phyloP scores from a whole-genome alignment of 352 stramenopile genomes.

The Globisporangium middletonii region DNA sequence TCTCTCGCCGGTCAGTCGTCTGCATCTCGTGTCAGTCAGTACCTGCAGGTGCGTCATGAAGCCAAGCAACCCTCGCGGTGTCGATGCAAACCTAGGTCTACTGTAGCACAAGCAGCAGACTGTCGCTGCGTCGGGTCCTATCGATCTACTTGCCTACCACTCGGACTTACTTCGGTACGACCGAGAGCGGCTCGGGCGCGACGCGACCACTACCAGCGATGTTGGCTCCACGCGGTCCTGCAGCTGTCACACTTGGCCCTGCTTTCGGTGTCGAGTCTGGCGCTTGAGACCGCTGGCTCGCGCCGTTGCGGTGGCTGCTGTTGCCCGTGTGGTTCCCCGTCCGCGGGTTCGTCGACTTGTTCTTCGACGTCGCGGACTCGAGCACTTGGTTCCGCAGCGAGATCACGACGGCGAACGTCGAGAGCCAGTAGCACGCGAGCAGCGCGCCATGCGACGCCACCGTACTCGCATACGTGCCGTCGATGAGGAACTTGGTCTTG shows the following conservation, averaged over 20 bases:
- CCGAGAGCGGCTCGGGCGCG: background rate
- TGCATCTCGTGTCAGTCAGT: no score
- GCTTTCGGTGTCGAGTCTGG: conserved; percentile 5
- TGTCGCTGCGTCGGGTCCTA: background rate
- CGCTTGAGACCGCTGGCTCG: conserved; percentile 7
- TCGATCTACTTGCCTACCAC: background rate
- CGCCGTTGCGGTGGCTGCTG: conserved; percentile 1
- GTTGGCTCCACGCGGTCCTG: conserved; percentile 3
- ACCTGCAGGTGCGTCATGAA: no score
- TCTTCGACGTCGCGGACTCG: conserved; percentile 3
- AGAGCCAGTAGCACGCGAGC: conserved; percentile 56
- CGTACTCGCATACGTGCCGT: conserved; percentile 21
- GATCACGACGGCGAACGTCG: conserved; percentile 14
- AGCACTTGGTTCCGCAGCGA: conserved; percentile 10
- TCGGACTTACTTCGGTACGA: conserved; percentile 2
- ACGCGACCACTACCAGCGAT: background rate
- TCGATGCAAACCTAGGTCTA: no score
- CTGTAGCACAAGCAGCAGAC: background rate
- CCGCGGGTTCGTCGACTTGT: conserved; percentile 6
- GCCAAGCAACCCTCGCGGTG: no score
- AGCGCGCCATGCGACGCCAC: conserved; percentile 43
- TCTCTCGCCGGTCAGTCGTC: no score
- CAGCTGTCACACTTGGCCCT: background rate
- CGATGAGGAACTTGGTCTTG: conserved; percentile 22
- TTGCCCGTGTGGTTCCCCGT: conserved; percentile 11